phyloP scores from a whole-genome alignment of 371 early-diverging fungal species.

The Dichotomocladium elegans region DNA sequence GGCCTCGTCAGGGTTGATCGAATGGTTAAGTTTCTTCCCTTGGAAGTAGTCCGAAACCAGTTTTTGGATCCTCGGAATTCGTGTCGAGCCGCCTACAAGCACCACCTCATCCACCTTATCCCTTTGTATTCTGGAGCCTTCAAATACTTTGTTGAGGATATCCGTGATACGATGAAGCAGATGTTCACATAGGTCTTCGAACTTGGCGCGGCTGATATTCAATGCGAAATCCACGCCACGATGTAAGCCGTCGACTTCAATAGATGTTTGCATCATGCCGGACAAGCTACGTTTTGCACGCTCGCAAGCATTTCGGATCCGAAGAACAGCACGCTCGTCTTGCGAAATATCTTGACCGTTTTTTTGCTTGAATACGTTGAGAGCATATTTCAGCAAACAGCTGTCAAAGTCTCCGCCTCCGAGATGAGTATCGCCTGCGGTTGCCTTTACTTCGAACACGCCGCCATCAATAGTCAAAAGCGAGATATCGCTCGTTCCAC shows the following conservation, averaged over 20 bases:
- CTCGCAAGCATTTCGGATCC: conserved; percentile 94
- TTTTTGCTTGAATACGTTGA: conserved; percentile 88
- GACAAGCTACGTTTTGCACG: conserved; percentile 94
- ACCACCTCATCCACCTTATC: conserved; percentile 88
- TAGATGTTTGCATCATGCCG: conserved; percentile 81
- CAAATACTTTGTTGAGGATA: conserved; percentile 92
- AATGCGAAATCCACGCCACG: conserved; percentile 91
- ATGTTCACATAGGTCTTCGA: conserved; percentile 94
- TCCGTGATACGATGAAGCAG: conserved; percentile 91
- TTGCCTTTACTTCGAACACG: conserved; percentile 90
- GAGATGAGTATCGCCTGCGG: conserved; percentile 92
- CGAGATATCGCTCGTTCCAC: conserved; percentile 94
- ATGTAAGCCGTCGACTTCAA: conserved; percentile 92
- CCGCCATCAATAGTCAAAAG: conserved; percentile 83
- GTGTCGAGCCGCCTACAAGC: conserved; percentile 97
- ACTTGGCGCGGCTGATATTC: conserved; percentile 93
- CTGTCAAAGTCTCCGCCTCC: conserved; percentile 98
- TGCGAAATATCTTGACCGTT: conserved; percentile 78
- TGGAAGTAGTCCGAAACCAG: conserved; percentile 96
- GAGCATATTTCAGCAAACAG: conserved; percentile 84
- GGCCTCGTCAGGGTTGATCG: conserved; percentile 96
- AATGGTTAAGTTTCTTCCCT: conserved; percentile 93
- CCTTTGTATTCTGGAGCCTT: conserved; percentile 91
- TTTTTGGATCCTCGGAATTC: conserved; percentile 99
- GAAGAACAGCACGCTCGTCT: conserved; percentile 88